These are phyloP conservation scores for Tylopilus microsporus DNA, from an alignment of 1,284 basidiomycete species.

Conservation along the genomic window DNA sequence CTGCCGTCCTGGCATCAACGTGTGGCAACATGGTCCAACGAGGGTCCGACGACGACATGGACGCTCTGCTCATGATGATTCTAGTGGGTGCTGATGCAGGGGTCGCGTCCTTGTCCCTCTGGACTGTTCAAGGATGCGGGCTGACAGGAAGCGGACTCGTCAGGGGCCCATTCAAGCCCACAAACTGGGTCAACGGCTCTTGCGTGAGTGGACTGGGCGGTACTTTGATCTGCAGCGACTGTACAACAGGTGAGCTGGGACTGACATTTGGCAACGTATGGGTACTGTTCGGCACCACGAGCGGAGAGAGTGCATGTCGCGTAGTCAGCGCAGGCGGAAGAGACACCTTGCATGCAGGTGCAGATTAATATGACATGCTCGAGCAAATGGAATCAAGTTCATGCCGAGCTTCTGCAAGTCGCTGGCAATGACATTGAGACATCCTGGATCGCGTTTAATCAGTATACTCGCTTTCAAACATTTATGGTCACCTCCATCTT, in stretches of 20 bases:
- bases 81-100: neutral
- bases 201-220: constrained; percentile 15
- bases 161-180: neutral
- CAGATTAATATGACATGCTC: too few relatives aligned
- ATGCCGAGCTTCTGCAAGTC: too few relatives aligned
- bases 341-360: too few relatives aligned
- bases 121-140: constrained; percentile 4
- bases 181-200: constrained; percentile 9
- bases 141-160: too few relatives aligned
- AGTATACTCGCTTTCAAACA: constrained; percentile 8
- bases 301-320: too few relatives aligned
- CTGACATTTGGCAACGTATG: neutral
- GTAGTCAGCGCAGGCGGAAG: too few relatives aligned
- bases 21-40: constrained; percentile 11
- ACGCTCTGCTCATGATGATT: constrained; percentile 5
- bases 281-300: too few relatives aligned
- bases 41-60: constrained; percentile 12
- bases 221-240: constrained; percentile 13
- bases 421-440: constrained; percentile 25
- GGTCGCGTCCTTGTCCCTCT: constrained; percentile 21
- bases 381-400: too few relatives aligned
- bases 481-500: constrained; percentile 38
- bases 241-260: constrained; percentile 5
- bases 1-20: constrained; percentile 9
- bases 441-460: constrained; percentile 27